phyloP scores from a whole-genome alignment of 2,329 filamentous ascomycete genomes.

The Atkinsonella texensis region DNA sequence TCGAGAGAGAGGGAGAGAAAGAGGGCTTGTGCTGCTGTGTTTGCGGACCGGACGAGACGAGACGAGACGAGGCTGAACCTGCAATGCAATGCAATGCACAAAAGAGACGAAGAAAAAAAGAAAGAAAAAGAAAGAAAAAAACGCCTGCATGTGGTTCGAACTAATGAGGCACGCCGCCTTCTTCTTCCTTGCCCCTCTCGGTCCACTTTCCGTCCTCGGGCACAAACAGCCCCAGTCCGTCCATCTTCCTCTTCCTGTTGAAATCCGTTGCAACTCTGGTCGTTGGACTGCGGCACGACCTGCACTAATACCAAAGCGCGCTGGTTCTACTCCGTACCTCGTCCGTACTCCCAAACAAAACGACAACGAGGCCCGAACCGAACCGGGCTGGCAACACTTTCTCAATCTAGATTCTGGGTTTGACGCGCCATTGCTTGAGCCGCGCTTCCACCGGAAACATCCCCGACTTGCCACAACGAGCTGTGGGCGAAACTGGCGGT shows the following conservation, averaged over 20 bases:
- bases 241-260: not conserved
- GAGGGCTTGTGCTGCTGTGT: not conserved
- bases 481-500: constrained; percentile 8
- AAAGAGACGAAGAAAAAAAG: too few species aligned
- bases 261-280: not conserved
- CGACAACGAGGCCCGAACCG: constrained; percentile 1
- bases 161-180: not conserved
- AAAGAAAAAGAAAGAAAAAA: too few species aligned
- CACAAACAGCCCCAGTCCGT: not conserved
- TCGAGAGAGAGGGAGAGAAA: not conserved
- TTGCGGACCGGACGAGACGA: constrained; percentile 6
- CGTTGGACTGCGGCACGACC: not conserved
- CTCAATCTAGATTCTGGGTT: not conserved
- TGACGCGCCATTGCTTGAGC: constrained; percentile 5
- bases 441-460: constrained; percentile 4
- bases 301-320: not conserved
- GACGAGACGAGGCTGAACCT: not conserved
- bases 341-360: too few species aligned
- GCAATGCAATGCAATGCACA: too few species aligned
- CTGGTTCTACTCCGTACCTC: too few species aligned
- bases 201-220: not conserved
- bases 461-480: constrained; percentile 4
- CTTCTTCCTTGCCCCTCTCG: not conserved
- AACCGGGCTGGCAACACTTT: not conserved
- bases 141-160: not conserved